A percentile compares a stretch with the other conserved stretches of the same genome.
Evolutionary conservation across 371 early-diverging fungal genomes (phyloP).

Genomic region (Mortierella sp.): DNA sequence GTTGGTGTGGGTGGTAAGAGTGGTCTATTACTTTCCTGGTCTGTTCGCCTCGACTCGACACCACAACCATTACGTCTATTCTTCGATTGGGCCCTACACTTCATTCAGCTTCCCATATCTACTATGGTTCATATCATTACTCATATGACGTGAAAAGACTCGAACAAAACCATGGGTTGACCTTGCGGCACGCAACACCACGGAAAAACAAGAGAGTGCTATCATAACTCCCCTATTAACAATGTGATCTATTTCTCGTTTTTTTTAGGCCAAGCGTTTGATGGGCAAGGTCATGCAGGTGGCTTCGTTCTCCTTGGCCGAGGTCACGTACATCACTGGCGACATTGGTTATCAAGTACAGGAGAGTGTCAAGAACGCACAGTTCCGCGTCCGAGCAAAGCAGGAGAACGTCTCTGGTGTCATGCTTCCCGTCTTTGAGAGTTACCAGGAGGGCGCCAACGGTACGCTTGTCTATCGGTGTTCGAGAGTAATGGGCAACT

Average conservation of each 20-base stretch:
- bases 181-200: background rate
- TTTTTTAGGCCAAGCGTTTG: conserved; percentile 81
- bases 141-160: background rate
- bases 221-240: conserved; percentile 10
- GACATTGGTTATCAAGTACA: conserved; percentile 98
- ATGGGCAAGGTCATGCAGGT: conserved; percentile 98
- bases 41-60: too few relatives aligned
- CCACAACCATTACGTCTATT: too few relatives aligned
- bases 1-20: too few relatives aligned
- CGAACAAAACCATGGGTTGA: background rate
- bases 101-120: background rate
- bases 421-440: conserved; percentile 94
- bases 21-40: background rate
- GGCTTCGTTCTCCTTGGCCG: conserved; percentile 98
- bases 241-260: conserved; percentile 8
- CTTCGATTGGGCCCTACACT: too few relatives aligned
- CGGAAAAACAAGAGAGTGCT: background rate
- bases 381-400: conserved; percentile 90
- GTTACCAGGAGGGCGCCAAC: conserved; percentile 86
- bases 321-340: conserved; percentile 98
- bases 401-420: conserved; percentile 99
- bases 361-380: conserved; percentile 93
- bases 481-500: too few relatives aligned
- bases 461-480: conserved; percentile 62
- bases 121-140: background rate